Evolutionary conservation across 2,329 filamentous ascomycete genomes (phyloP).

Genomic region (Coleophoma crateriformis): DNA sequence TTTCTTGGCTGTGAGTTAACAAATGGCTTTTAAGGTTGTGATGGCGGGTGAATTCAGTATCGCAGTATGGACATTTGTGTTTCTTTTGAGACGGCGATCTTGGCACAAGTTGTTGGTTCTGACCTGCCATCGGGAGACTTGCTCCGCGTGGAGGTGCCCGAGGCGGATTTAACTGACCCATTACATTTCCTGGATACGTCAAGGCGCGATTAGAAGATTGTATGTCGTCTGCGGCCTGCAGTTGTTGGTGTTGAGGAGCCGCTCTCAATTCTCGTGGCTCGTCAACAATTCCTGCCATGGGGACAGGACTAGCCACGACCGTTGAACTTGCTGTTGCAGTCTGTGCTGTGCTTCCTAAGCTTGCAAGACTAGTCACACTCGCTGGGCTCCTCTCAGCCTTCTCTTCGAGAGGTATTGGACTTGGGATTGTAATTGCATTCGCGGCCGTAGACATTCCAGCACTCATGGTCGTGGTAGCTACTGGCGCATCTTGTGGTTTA

Average conservation of each 20-base stretch:
- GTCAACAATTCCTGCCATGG: slow-evolving; percentile 18
- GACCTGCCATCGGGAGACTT: slow-evolving; percentile 50
- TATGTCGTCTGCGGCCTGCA: slow-evolving; percentile 18
- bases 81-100: slow-evolving; percentile 77
- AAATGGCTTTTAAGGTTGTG: slow-evolving; percentile 97
- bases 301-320: slow-evolving; percentile 22
- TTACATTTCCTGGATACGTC: slow-evolving; percentile 24
- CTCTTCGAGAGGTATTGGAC: slow-evolving; percentile 21
- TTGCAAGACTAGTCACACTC: slow-evolving; percentile 25
- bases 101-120: slow-evolving; percentile 41
- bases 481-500: slow-evolving; percentile 46
- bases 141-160: slow-evolving; percentile 39
- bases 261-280: slow-evolving; percentile 17
- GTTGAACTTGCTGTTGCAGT: slow-evolving; percentile 26
- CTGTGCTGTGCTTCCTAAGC: slow-evolving; percentile 23
- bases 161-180: slow-evolving; percentile 18
- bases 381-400: slow-evolving; percentile 23
- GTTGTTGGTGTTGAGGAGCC: slow-evolving; percentile 7
- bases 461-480: slow-evolving; percentile 21
- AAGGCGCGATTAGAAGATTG: slow-evolving; percentile 18
- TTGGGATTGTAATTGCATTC: slow-evolving; percentile 23
- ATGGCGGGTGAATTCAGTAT: slow-evolving; percentile 93
- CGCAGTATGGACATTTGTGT: slow-evolving; percentile 94
- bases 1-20: slow-evolving; percentile 96
- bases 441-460: slow-evolving; percentile 23